Conservation (phyloP, 345 rosid species). For the Boechera retrofracta region DNA sequence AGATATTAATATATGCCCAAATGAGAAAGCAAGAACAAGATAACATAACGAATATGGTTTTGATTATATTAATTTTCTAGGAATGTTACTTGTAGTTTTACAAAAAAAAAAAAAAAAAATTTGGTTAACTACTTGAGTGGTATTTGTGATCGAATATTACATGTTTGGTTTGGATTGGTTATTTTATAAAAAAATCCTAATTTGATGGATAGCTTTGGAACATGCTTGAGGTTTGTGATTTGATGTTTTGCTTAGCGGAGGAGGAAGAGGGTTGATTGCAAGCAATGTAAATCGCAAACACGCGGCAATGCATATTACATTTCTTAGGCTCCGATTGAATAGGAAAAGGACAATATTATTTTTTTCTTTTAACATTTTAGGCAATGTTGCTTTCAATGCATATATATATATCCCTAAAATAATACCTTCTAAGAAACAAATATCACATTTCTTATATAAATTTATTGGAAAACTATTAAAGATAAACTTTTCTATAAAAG, state of each 20-base stretch:
- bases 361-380: too few species aligned
- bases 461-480: background rate
- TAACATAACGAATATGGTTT: background rate
- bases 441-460: background rate
- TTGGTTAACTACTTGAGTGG: background rate
- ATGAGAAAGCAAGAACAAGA: background rate
- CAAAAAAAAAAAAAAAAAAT: background rate
- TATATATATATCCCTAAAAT: background rate
- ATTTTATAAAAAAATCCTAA: background rate
- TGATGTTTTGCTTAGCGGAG: constrained; percentile 34
- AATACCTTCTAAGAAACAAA: background rate
- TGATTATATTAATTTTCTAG: background rate
- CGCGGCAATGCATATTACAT: constrained; percentile 17
- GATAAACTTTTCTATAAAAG: background rate
- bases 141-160: constrained; percentile 15
- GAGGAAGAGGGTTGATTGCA: constrained; percentile 39
- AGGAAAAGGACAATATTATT: background rate
- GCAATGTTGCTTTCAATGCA: constrained; percentile 6
- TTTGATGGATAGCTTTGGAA: constrained; percentile 21
- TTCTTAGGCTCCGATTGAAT: background rate
- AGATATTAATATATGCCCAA: background rate
- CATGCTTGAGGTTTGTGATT: constrained; percentile 35
- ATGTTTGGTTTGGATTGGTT: constrained; percentile 10
- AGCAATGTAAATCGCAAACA: constrained; percentile 23
- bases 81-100: background rate